Conservation (phyloP, 2,329 filamentous ascomycete species). For the Achaetomium macrosporum region DNA sequence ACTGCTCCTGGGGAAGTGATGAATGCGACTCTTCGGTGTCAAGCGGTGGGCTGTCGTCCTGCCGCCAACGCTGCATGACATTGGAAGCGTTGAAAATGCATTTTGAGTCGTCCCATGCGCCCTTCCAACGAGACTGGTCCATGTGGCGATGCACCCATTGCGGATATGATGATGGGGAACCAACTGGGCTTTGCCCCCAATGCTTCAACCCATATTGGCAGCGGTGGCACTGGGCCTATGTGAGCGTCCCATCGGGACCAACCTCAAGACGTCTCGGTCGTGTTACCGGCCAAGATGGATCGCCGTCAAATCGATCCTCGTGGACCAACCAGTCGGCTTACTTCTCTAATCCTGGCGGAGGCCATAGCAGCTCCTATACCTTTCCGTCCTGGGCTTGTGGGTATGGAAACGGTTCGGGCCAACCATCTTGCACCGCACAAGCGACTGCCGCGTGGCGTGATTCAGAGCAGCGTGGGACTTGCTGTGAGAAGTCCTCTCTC, state of each 20-base stretch:
- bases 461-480: background rate
- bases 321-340: background rate
- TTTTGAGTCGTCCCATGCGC: background rate
- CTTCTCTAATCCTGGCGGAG: background rate
- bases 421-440: background rate
- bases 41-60: background rate
- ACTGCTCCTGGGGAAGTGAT: slow-evolving; percentile 8
- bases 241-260: slow-evolving; percentile 3
- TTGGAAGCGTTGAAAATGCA: slow-evolving; percentile 7
- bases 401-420: background rate
- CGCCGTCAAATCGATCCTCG: background rate
- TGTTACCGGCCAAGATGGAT: slow-evolving; percentile 6
- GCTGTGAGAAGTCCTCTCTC: background rate
- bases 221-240: slow-evolving; percentile 25
- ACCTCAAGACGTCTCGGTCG: slow-evolving; percentile 6
- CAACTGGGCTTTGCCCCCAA: background rate
- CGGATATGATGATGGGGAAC: background rate
- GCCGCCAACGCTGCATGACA: background rate
- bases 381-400: background rate
- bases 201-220: slow-evolving; percentile 8
- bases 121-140: background rate
- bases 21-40: background rate
- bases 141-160: slow-evolving; percentile 14
- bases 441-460: background rate
- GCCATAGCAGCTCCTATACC: background rate